Evolutionary conservation across 2,329 filamentous ascomycete species (phyloP), one percentile per base, ranked within the genome.

Genomic region (Botrytis deweyae): DNA sequence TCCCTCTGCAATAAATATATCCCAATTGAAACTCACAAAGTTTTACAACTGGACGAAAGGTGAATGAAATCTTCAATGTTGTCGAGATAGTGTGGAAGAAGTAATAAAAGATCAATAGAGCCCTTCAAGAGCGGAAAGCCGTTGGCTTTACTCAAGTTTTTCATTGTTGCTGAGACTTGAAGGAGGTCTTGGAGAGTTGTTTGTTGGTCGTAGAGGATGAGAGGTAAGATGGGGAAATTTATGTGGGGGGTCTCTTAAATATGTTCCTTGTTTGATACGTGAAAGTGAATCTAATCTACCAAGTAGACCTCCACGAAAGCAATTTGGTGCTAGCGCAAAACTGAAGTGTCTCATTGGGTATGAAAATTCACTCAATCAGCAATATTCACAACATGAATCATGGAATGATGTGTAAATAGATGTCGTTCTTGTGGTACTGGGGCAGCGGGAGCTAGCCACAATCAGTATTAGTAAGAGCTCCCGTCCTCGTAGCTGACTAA

Each of bases 201-300:
- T 52, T 2, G 0, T n/a, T 52, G 1, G 10, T 52, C n/a, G 49
- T 52, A n/a, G 25, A 52, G 22, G 4, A n/a, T 0, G 1, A 52
- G 1, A 52, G 22, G 2, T 3, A 0, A 52, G 49, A 52, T n/a
- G 0, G 22, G 7, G 22, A 0, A 52, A 3, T 4, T 52, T 25
- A 1, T 0, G 10, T 52, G 25, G 10, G 22, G 49, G 4, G 1
- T 52, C 1, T 14, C 10, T 52, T n/a, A 14, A 14, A 0, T n/a
- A n/a, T n/a, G 4, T 6, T 4, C 6, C 10, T 52, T 25, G 4
- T 6, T 14, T n/a, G 10, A 14, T 52, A n/a, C 1, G 4, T 1
- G 4, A 4, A 3, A 52, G 22, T 52, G 46, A 52, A 52, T 52
- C 5, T n/a, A 25, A 52, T n/a, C 4, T 4, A 25, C 4, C 4